These are phyloP conservation scores for Curvularia verruculosa DNA, from an alignment of 2,329 filamentous ascomycete species.

Conservation along the genomic window DNA sequence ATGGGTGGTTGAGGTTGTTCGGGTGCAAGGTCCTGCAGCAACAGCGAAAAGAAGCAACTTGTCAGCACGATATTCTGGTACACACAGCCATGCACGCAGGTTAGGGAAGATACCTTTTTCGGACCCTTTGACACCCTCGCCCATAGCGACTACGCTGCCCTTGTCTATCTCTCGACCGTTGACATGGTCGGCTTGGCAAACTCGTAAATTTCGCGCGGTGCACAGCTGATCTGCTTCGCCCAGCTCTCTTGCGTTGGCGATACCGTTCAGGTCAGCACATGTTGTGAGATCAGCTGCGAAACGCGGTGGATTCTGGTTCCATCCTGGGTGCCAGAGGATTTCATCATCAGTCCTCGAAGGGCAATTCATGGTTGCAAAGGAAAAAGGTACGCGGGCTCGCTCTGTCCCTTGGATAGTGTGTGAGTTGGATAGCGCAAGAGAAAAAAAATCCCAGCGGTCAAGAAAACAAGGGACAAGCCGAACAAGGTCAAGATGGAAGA, in stretches of 20 bases:
- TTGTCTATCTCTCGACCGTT: slow-evolving; percentile 29
- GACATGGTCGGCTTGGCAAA: slow-evolving; percentile 21
- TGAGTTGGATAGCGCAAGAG: background rate
- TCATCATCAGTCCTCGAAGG: slow-evolving; percentile 39
- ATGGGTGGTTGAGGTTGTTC: slow-evolving; percentile 30
- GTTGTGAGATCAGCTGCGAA: slow-evolving; percentile 43
- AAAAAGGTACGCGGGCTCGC: background rate
- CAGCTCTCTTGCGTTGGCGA: slow-evolving; percentile 39
- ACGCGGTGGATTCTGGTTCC: slow-evolving; percentile 40
- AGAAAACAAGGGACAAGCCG: background rate
- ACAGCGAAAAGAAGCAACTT: background rate
- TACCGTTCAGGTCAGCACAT: slow-evolving; percentile 40
- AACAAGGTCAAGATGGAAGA: background rate
- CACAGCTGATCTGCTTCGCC: slow-evolving; percentile 31
- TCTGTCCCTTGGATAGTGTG: background rate
- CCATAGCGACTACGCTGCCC: slow-evolving; percentile 13
- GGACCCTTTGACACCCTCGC: slow-evolving; percentile 38
- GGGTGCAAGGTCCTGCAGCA: slow-evolving; percentile 37
- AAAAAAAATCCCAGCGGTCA: background rate
- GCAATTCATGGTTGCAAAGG: slow-evolving; percentile 35
- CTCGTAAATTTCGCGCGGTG: slow-evolving; percentile 18
- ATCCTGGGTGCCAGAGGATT: slow-evolving; percentile 33
- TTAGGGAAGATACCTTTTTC: slow-evolving; percentile 17
- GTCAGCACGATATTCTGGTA: slow-evolving; percentile 14
- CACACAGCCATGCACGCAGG: background rate